phyloP scores from a whole-genome alignment of 495 filamentous ascomycete species.

The Thermochaetoides thermophila region DNA sequence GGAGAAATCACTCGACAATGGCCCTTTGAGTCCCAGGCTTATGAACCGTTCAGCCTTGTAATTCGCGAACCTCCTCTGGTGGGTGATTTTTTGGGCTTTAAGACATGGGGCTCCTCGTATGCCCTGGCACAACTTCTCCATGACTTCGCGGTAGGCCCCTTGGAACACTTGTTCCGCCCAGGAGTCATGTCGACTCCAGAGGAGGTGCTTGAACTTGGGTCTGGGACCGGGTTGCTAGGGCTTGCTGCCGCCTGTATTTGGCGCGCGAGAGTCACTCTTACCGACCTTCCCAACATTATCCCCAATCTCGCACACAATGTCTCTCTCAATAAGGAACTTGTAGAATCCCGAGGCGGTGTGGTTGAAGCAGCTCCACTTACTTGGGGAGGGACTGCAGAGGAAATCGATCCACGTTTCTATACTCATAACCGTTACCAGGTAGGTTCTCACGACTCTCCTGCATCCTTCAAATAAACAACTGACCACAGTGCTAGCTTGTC shows the following conservation, averaged over 20 bases:
- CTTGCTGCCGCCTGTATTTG: slow-evolving; percentile 32
- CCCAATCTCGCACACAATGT: slow-evolving; percentile 29
- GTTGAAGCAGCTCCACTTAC: slow-evolving; percentile 23
- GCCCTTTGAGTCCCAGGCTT: slow-evolving; percentile 30
- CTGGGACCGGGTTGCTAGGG: slow-evolving; percentile 51
- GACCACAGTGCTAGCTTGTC: slow-evolving; percentile 18
- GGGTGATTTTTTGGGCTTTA: slow-evolving; percentile 75
- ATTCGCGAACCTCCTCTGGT: slow-evolving; percentile 81
- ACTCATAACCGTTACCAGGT: slow-evolving; percentile 25
- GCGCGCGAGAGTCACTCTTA: slow-evolving; percentile 27
- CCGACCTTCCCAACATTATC: slow-evolving; percentile 30
- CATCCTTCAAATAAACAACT: background rate
- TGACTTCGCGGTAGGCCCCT: slow-evolving; percentile 18
- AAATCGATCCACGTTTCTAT: slow-evolving; percentile 20
- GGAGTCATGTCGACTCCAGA: slow-evolving; percentile 2
- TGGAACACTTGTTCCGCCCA: slow-evolving; percentile 23
- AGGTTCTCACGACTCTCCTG: background rate
- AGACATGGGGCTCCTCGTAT: slow-evolving; percentile 84
- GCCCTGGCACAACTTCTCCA: slow-evolving; percentile 64
- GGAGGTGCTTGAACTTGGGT: slow-evolving; percentile 43
- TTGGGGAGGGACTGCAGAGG: slow-evolving; percentile 24
- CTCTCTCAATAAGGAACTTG: slow-evolving; percentile 18
- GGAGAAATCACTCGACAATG: slow-evolving; percentile 63
- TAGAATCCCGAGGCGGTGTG: slow-evolving; percentile 22
- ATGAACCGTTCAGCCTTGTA: slow-evolving; percentile 37